These are phyloP conservation scores for Rosa rugosa DNA, from an alignment of 306 rosid species.

Conservation along the genomic window DNA sequence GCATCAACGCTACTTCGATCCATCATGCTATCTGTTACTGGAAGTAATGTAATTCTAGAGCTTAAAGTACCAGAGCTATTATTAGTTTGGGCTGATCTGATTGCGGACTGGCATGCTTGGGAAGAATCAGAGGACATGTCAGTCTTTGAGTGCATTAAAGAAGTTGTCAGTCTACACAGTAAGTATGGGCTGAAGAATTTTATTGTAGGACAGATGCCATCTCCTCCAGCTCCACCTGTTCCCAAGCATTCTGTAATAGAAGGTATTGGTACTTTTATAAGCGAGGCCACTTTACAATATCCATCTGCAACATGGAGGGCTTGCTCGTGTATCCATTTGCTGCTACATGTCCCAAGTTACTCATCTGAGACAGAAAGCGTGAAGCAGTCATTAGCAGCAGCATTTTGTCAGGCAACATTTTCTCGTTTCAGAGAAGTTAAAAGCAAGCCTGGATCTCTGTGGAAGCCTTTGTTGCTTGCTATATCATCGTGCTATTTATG, in stretches of 20 bases:
- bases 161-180: conserved; percentile 54
- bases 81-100: conserved; percentile 69
- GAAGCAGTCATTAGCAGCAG: conserved; percentile 58
- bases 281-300: conserved; percentile 73
- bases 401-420: conserved; percentile 58
- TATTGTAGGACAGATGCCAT: conserved; percentile 53
- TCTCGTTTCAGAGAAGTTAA: conserved; percentile 54
- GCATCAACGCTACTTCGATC: conserved; percentile 67
- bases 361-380: conserved; percentile 60
- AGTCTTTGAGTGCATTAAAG: conserved; percentile 74
- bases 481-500: conserved; percentile 82
- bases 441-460: conserved; percentile 53
- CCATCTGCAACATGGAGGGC: conserved; percentile 78
- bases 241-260: conserved; percentile 65
- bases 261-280: conserved; percentile 65
- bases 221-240: conserved; percentile 86
- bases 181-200: conserved; percentile 54
- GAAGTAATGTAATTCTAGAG: conserved; percentile 52
- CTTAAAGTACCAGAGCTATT: conserved; percentile 69
- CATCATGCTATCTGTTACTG: conserved; percentile 58
- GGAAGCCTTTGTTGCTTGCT: conserved; percentile 84
- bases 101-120: conserved; percentile 92
- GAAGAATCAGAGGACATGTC: conserved; percentile 83
- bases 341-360: conserved; percentile 64
- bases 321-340: conserved; percentile 77